A percentile compares a stretch with the other conserved stretches of the same genome.
These are phyloP conservation scores for Rugonectria rugulosa DNA, from an alignment of 2,329 filamentous ascomycete species.

Conservation along the genomic window DNA sequence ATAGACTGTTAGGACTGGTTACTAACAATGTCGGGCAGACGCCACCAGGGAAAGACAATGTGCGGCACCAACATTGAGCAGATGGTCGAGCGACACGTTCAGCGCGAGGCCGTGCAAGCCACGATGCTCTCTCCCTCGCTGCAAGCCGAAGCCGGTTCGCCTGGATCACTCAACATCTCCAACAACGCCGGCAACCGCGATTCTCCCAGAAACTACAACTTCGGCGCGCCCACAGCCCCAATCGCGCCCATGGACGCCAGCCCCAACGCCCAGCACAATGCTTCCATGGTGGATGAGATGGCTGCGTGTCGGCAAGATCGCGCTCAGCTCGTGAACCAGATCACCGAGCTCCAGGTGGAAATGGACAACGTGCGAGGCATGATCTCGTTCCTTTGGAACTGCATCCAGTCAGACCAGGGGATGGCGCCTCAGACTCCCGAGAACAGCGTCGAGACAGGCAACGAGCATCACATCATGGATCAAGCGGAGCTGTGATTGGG, in stretches of 20 bases:
- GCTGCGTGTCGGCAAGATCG: neutral
- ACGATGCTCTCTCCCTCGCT: neutral
- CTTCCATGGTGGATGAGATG: neutral
- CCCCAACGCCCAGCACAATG: neutral
- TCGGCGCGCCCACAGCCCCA: neutral
- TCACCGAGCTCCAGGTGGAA: neutral
- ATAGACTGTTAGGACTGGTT: neutral
- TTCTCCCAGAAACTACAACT: neutral
- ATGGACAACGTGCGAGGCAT: neutral
- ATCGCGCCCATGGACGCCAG: neutral
- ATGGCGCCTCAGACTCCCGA: neutral
- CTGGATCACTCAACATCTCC: neutral
- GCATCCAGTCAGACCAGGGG: neutral
- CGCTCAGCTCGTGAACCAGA: neutral
- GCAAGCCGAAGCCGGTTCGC: neutral
- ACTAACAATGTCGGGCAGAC: slow-evolving; percentile 13
- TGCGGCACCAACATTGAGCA: slow-evolving; percentile 20
- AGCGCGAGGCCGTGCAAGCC: slow-evolving; percentile 17
- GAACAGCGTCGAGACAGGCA: neutral
- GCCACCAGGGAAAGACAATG: slow-evolving; percentile 9
- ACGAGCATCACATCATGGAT: neutral
- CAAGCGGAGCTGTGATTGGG: neutral
- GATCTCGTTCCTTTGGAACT: neutral
- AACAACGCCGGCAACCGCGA: neutral
- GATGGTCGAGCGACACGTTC: slow-evolving; percentile 33